Percentiles rank a stretch among this genome's conserved stretches.
Conservation (phyloP, 2,329 filamentous ascomycete genomes). For the Colletotrichum sidae region DNA sequence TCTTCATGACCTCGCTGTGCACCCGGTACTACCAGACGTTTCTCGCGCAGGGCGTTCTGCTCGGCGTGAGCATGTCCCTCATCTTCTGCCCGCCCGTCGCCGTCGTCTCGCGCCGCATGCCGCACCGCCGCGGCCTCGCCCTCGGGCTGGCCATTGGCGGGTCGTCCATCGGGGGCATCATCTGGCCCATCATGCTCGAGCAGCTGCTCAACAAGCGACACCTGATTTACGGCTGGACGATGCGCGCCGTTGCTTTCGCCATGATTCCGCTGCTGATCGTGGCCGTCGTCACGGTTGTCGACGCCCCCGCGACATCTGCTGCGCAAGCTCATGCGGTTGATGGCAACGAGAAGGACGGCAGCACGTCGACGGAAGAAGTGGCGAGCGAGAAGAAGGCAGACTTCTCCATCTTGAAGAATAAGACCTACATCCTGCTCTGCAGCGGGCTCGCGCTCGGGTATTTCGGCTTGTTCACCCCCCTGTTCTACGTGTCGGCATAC, state of each 20-base stretch:
- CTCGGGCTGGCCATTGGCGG: constrained; percentile 49
- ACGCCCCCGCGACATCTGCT: not conserved
- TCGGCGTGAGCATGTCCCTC: constrained; percentile 57
- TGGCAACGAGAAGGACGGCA: constrained; percentile 6
- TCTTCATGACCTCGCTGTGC: constrained; percentile 26
- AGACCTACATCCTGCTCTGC: constrained; percentile 17
- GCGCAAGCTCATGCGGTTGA: not conserved
- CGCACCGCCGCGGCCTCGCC: constrained; percentile 43
- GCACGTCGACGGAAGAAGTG: not conserved
- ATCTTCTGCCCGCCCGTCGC: constrained; percentile 52
- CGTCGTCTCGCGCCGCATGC: constrained; percentile 49
- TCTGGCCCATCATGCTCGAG: constrained; percentile 30
- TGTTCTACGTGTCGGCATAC: constrained; percentile 67
- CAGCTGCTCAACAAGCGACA: constrained; percentile 22
- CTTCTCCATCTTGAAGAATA: constrained; percentile 38
- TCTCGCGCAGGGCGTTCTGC: constrained; percentile 56
- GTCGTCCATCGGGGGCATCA: constrained; percentile 42
- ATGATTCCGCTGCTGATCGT: constrained; percentile 7
- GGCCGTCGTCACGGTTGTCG: constrained; percentile 39
- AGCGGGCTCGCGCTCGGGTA: constrained; percentile 37
- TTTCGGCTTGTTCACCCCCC: constrained; percentile 60
- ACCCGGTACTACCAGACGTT: constrained; percentile 56
- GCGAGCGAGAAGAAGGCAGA: constrained; percentile 2
- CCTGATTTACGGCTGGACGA: constrained; percentile 19
- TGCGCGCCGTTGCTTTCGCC: constrained; percentile 15